Evolutionary conservation across 2,329 filamentous ascomycete species (phyloP).

Genomic region (Xylariaceae sp.): DNA sequence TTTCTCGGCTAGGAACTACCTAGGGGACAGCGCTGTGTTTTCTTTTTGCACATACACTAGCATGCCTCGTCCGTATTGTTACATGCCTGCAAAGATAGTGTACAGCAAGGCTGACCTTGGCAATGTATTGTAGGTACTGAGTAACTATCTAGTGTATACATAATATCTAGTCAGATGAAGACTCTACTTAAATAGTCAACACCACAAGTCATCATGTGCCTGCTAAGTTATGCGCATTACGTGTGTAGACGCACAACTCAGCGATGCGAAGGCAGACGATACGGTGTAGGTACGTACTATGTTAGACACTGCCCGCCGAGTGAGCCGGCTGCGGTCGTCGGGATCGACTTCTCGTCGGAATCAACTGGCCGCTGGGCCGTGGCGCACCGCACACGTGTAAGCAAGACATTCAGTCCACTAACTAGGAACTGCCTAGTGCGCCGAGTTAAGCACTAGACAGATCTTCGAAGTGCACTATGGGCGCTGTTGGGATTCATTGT

Average conservation of each 20-base stretch:
- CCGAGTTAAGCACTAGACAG: not conserved
- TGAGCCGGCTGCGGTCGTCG: not conserved
- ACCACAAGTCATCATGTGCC: too few relatives aligned
- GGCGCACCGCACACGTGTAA: not conserved
- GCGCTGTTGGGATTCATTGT: not conserved
- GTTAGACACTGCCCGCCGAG: not conserved
- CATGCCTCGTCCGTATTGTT: not conserved
- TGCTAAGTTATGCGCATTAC: too few relatives aligned
- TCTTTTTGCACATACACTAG: too few relatives aligned
- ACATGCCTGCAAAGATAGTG: not conserved
- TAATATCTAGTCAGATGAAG: too few relatives aligned
- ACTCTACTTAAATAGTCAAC: too few relatives aligned
- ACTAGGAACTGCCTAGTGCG: not conserved
- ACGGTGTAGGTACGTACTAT: not conserved
- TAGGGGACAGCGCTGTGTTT: not conserved
- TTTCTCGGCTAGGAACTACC: constrained; percentile 1
- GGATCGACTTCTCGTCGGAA: not conserved
- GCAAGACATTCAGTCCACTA: not conserved
- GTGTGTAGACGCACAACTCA: not conserved
- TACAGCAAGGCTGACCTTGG: not conserved
- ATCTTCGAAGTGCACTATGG: not conserved
- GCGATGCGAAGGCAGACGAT: too few relatives aligned
- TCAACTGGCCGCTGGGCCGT: not conserved
- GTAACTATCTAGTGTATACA: too few relatives aligned
- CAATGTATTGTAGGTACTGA: not conserved